phyloP scores from a whole-genome alignment of 768 basidiomycete species.

The Chiua virens region DNA sequence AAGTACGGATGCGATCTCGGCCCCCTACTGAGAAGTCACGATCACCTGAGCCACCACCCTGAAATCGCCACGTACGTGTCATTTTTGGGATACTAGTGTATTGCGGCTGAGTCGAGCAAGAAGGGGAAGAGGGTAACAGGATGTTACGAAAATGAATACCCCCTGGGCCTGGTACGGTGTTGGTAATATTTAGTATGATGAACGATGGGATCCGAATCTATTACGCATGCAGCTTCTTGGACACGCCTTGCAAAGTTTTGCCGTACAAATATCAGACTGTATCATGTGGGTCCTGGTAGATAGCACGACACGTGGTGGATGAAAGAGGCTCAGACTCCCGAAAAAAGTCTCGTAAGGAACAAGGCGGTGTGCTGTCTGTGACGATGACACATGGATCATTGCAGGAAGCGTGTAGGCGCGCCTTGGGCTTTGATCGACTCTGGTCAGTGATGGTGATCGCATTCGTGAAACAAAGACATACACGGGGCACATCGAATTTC shows the following conservation, averaged over 20 bases:
- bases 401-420: conserved; percentile 19
- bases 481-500: conserved; percentile 27
- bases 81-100: conserved; percentile 3
- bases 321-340: not conserved
- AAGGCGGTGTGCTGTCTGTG: not conserved
- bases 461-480: conserved; percentile 8
- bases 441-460: conserved; percentile 20
- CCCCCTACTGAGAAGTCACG: conserved; percentile 45
- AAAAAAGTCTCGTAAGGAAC: not conserved
- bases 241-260: conserved; percentile 14
- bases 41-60: conserved; percentile 39
- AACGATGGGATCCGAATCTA: conserved; percentile 16
- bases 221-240: conserved; percentile 13
- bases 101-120: conserved; percentile 12
- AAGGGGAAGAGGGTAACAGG: conserved; percentile 8
- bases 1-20: conserved; percentile 47
- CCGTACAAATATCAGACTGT: not conserved
- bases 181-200: conserved; percentile 15
- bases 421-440: conserved; percentile 11
- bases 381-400: conserved; percentile 21
- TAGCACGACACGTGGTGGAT: conserved; percentile 13
- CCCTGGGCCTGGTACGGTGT: conserved; percentile 1
- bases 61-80: conserved; percentile 19
- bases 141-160: conserved; percentile 5
- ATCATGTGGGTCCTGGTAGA: not conserved